Evolutionary conservation across 1,284 basidiomycete species (phyloP), one percentile per base, ranked within the genome.

Genomic region (Quambalaria eucalypti): DNA sequence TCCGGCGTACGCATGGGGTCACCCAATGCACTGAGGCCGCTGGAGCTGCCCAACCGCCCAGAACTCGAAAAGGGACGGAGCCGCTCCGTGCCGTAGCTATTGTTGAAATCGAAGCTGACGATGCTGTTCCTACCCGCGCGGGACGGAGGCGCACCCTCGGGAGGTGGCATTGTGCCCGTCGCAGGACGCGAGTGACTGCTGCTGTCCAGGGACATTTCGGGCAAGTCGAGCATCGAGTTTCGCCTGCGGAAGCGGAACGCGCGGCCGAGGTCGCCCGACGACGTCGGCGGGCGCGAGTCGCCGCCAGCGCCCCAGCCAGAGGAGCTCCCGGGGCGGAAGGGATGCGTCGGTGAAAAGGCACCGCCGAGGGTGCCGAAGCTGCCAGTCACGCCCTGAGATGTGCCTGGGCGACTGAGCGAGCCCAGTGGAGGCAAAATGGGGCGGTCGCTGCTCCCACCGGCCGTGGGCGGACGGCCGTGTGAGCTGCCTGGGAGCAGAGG

Each of bases 391-490:
- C n/a, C n/a, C 21, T 38, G 28, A 25, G 54, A 57, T 12, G 66
- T 69, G 33, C 64, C 66, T 2, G 67, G 65, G 25, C 66, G 58
- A 47, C 65, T 68, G 50, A 65, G 57, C 26, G 65, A 57, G n/a
- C n/a, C n/a, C 28, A 69, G 48, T 4, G 67, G 67, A n/a, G 67
- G 67, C 48, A 69, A 33, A 9, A 68, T 51, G 16, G 67, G 67
- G 2, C 66, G 62, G 31, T 65, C 66, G 48, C 59, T 57, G n/a
- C n/a, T n/a, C n/a, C n/a, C n/a, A n/a, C n/a, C n/a, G 39, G 61
- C 56, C 16, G 57, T 62, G 47, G 62, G 54, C 30, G 60, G 65
- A 8, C 58, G 50, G 26, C 61, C 59, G 46, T 64, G 66, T 25
- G 64, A 58, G 48, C 64, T 69, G 6, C 60, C 56, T 1, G 62